Evolutionary conservation across 768 basidiomycete species (phyloP).

Genomic region (Serendipita sp.): DNA sequence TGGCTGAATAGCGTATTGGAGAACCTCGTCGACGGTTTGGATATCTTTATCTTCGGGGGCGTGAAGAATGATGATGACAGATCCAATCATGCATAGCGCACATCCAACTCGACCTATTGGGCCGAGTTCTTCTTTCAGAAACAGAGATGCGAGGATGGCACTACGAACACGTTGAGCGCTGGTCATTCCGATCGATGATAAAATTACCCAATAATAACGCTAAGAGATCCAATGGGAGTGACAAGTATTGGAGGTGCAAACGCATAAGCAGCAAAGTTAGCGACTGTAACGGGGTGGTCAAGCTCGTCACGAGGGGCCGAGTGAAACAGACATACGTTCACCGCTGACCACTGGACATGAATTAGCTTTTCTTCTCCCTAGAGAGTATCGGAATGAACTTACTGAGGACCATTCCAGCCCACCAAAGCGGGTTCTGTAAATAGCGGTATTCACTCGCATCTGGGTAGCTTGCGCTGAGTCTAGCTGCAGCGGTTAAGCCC

Average conservation of each 20-base stretch:
- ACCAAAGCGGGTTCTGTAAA: slow-evolving; percentile 87
- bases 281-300: slow-evolving; percentile 19
- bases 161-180: slow-evolving; percentile 27
- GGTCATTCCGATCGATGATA: background rate
- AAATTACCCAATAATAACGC: slow-evolving; percentile 86
- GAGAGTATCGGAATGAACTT: slow-evolving; percentile 23
- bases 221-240: slow-evolving; percentile 93
- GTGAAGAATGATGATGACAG: slow-evolving; percentile 87
- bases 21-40: slow-evolving; percentile 82
- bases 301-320: slow-evolving; percentile 16
- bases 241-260: slow-evolving; percentile 97
- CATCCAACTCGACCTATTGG: slow-evolving; percentile 84
- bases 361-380: background rate
- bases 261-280: slow-evolving; percentile 84
- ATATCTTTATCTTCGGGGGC: slow-evolving; percentile 93
- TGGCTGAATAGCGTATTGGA: slow-evolving; percentile 85
- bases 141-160: slow-evolving; percentile 83
- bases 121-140: slow-evolving; percentile 86
- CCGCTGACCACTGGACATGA: slow-evolving; percentile 70
- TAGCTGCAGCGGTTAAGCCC: slow-evolving; percentile 81
- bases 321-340: slow-evolving; percentile 62
- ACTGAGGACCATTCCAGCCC: slow-evolving; percentile 90
- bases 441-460: slow-evolving; percentile 53
- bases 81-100: slow-evolving; percentile 68
- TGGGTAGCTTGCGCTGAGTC: slow-evolving; percentile 28